Conservation (phyloP, 306 rosid species). For the Delonix regia region DNA sequence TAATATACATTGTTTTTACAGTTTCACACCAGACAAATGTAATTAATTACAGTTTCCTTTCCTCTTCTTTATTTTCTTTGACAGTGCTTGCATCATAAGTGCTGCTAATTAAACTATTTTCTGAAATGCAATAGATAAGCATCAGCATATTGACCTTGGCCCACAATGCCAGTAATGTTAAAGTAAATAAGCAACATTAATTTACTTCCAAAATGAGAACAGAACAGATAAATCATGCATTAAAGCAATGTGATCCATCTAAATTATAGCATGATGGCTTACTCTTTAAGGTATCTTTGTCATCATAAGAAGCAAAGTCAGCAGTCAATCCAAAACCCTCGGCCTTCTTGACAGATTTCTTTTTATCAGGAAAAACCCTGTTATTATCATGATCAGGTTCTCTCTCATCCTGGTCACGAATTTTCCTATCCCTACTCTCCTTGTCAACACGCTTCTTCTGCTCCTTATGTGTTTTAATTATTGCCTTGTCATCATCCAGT, state of each 20-base stretch:
- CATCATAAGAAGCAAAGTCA: conserved; percentile 67
- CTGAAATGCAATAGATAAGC: background rate
- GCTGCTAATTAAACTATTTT: background rate
- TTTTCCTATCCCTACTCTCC: conserved; percentile 73
- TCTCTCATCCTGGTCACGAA: conserved; percentile 74
- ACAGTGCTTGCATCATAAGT: background rate
- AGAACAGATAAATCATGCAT: background rate
- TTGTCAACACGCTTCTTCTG: conserved; percentile 65
- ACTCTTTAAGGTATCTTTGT: conserved; percentile 72
- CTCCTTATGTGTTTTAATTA: conserved; percentile 68
- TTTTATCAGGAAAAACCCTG: conserved; percentile 71
- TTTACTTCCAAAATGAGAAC: conserved; percentile 20
- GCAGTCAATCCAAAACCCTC: conserved; percentile 67
- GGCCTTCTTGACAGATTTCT: conserved; percentile 67
- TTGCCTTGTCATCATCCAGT: conserved; percentile 71
- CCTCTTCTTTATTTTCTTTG: background rate
- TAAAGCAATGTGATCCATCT: conserved; percentile 7
- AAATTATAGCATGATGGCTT: conserved; percentile 43
- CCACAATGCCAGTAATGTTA: background rate
- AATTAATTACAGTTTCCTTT: background rate
- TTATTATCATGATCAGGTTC: conserved; percentile 68
- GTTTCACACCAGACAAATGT: background rate
- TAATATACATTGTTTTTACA: background rate
- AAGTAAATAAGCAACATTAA: background rate
- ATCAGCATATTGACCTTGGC: background rate